Evolutionary conservation across 805 yeast species (phyloP), one percentile per base, ranked within the genome.

Genomic region (Ogataea thermomethanolica): DNA sequence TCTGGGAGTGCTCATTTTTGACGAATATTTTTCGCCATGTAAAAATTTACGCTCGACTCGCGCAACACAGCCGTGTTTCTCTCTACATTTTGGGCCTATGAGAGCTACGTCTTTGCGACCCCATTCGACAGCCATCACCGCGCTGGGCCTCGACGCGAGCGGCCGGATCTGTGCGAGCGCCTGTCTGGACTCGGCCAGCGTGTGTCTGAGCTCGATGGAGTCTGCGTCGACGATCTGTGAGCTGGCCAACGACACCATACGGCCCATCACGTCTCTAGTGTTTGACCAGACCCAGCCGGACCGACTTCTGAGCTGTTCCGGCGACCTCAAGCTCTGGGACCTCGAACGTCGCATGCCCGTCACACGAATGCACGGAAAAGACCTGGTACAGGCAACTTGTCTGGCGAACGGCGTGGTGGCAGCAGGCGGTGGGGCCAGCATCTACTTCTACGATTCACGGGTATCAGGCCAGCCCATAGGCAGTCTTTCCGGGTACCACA

Each of bases 301-400:
- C 12, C 45, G 33, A 29, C 35, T 48, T 20, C 21, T 43, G 24
- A 41, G 47, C 14, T 48, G 49, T 27, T 50, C 52, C 10, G 49
- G 44, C 15, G 47, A 39, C 29, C 29, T 45, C 33, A 48, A 46
- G 27, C 13, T 50, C 12, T 48, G 48, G 48, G 54, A 50, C 38
- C 20, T 35, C 25, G 41, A 36, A 39, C 29, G 29, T 20, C 15
- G 31, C 14, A 26, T 23, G 22, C 36, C 21, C 13, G 17, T 32
- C 24, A 21, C 14, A 7, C 12, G 27, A 10, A 10, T 34, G 23
- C 21, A 31, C 21, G 41, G 39, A 13, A 15, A 21, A n/a, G 35
- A 32, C n/a, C 28, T 42, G 8, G 39, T 38, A 13, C 41, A 39
- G 40, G 43, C 45, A 8, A 25, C 24, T 6, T 43, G 27, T 30